Percentiles rank a stretch among this genome's conserved stretches.
These are phyloP conservation scores for Erythrophleum fordii DNA, from an alignment of 306 rosid genomes.

Conservation along the genomic window DNA sequence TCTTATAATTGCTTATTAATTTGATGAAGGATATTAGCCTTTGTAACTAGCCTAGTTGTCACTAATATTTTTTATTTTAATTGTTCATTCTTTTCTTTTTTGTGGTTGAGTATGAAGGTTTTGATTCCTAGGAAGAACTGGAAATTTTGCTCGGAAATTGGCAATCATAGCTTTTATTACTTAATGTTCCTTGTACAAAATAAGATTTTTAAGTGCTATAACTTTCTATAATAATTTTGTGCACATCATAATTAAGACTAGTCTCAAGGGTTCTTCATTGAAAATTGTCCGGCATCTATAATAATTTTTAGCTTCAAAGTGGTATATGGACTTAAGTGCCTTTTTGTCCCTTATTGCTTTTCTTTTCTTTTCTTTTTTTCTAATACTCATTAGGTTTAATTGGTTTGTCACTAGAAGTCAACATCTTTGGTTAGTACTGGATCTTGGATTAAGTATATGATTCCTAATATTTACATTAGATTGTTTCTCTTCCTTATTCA, in stretches of 20 bases:
- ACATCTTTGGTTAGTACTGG: slow-evolving; percentile 22
- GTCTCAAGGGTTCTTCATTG: slow-evolving; percentile 49
- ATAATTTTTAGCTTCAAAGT: slow-evolving; percentile 48
- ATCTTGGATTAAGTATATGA: not conserved
- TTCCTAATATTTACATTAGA: slow-evolving; percentile 24
- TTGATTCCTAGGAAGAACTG: not conserved
- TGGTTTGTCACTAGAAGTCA: slow-evolving; percentile 14
- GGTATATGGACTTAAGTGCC: slow-evolving; percentile 46
- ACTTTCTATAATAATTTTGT: slow-evolving; percentile 32
- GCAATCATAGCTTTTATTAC: slow-evolving; percentile 30
- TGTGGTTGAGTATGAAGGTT: not conserved
- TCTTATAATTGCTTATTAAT: not conserved
- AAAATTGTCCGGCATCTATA: slow-evolving; percentile 49
- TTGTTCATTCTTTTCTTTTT: not conserved
- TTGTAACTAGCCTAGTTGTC: too few species aligned
- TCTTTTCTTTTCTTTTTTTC: not conserved
- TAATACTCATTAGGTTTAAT: slow-evolving; percentile 22
- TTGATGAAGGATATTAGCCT: not conserved
- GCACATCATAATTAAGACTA: slow-evolving; percentile 55
- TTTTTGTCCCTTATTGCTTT: slow-evolving; percentile 4
- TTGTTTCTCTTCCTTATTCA: slow-evolving; percentile 34
- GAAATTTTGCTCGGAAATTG: not conserved
- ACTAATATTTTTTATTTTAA: too few species aligned
- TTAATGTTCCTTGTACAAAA: not conserved
- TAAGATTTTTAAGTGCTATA: slow-evolving; percentile 3